Percentiles rank a stretch among this genome's conserved stretches.
Conservation (phyloP, 2,329 filamentous ascomycete genomes). For the Pezicula neosporulosa region DNA sequence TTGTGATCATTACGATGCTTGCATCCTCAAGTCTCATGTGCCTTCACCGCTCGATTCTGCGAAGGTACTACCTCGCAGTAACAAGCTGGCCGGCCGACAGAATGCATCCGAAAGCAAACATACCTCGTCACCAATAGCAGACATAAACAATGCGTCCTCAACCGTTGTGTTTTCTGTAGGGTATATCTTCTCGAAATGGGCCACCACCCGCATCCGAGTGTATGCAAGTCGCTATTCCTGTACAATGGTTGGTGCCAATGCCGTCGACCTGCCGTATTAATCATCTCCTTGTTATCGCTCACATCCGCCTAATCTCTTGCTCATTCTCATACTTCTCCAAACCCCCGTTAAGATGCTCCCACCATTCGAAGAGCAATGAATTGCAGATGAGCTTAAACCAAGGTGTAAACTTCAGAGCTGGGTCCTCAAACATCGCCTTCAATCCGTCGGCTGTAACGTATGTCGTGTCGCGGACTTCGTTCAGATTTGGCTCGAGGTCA, state of each 20-base stretch:
- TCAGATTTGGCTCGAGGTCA: slow-evolving; percentile 75
- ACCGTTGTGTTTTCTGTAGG: not conserved
- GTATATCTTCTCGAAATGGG: not conserved
- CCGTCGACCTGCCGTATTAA: not conserved
- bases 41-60: too few species aligned
- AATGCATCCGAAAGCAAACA: too few species aligned
- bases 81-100: too few species aligned
- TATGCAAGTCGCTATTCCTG: not conserved
- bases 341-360: slow-evolving; percentile 76
- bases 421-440: slow-evolving; percentile 80
- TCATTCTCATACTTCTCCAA: slow-evolving; percentile 86
- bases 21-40: too few species aligned
- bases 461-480: slow-evolving; percentile 82
- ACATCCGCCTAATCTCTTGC: slow-evolving; percentile 84
- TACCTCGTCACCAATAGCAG: too few species aligned
- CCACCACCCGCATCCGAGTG: not conserved
- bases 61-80: too few species aligned
- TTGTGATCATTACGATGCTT: too few species aligned
- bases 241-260: not conserved
- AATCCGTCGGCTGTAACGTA: slow-evolving; percentile 83
- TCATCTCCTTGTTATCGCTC: slow-evolving; percentile 7
- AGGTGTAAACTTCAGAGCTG: slow-evolving; percentile 81
- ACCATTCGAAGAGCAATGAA: slow-evolving; percentile 98
- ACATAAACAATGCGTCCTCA: not conserved
- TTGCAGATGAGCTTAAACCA: slow-evolving; percentile 99